phyloP scores from a whole-genome alignment of 192 early-diverging fungal species.

The Thoreauomyces humboldtii region DNA sequence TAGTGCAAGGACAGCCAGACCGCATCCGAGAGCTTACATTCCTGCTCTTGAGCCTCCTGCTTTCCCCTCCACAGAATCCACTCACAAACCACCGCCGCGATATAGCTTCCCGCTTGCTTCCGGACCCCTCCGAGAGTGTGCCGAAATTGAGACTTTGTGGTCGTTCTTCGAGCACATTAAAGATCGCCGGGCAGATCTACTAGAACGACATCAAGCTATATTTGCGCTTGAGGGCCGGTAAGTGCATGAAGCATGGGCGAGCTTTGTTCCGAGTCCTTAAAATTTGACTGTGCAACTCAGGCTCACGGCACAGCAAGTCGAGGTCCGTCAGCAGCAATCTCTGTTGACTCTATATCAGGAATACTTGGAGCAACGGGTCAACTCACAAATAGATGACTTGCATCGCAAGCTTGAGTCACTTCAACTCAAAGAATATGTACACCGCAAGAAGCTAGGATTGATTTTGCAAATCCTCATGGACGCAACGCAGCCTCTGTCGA shows the following conservation, averaged over 20 bases:
- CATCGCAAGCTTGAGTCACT: not conserved
- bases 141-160: conserved; percentile 3
- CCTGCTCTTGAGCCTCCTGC: conserved; percentile 2
- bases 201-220: conserved; percentile 4
- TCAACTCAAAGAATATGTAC: conserved; percentile 6
- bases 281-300: conserved; percentile 9
- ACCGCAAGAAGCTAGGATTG: conserved; percentile 18
- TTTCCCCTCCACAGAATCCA: conserved; percentile 6
- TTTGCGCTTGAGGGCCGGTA: conserved; percentile 8
- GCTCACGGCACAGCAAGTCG: conserved; percentile 37
- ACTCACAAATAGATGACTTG: conserved; percentile 32
- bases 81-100: not conserved
- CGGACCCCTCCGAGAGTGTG: not conserved
- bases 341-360: conserved; percentile 22
- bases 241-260: not conserved
- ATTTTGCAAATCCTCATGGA: conserved; percentile 63
- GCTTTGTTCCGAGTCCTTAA: too few relatives aligned
- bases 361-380: conserved; percentile 30
- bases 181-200: not conserved
- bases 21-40: not conserved
- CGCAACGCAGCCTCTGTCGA: conserved; percentile 58
- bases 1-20: not conserved
- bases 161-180: conserved; percentile 25
- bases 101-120: not conserved
- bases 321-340: conserved; percentile 26